These are phyloP conservation scores for Clarkia xantiana DNA, from an alignment of 345 rosid genomes.

Conservation along the genomic window DNA sequence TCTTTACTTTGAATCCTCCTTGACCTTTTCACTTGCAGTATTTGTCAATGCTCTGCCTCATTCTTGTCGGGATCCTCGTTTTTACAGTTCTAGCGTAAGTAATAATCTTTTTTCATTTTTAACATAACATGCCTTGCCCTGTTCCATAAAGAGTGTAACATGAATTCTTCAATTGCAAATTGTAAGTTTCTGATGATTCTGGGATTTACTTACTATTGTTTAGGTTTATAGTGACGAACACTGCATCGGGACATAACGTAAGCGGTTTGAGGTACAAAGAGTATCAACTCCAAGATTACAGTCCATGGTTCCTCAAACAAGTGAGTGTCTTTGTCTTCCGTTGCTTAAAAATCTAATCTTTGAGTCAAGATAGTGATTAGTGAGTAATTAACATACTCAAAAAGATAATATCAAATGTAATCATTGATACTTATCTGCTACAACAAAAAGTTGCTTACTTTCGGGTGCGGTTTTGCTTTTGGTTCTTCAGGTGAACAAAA, in stretches of 20 bases:
- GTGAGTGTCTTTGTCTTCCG: conserved; percentile 14
- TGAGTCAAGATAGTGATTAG: no score
- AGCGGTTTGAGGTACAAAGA: conserved; percentile 83
- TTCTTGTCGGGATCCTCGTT: conserved; percentile 64
- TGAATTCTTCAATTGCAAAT: no score
- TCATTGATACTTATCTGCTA: no score
- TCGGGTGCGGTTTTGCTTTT: background rate
- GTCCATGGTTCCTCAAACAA: conserved; percentile 80
- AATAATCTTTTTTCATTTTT: no score
- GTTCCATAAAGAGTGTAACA: no score
- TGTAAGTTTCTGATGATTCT: no score
- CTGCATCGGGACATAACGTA: conserved; percentile 67
- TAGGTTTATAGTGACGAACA: conserved; percentile 83
- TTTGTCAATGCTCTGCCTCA: conserved; percentile 46
- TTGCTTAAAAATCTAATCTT: background rate
- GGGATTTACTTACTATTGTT: conserved; percentile 4
- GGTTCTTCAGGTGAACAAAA: conserved; percentile 50
- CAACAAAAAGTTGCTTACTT: background rate
- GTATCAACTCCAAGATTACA: conserved; percentile 81
- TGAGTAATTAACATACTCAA: no score
- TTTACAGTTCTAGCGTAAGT: conserved; percentile 96
- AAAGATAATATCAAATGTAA: no score
- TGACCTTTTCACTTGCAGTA: conserved; percentile 52
- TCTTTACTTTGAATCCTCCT: conserved; percentile 16
- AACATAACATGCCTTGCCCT: no score